A percentile compares a stretch with the other conserved stretches of the same genome.
phyloP scores from a whole-genome alignment of 345 rosid species.

The Pugionium dolabratum region DNA sequence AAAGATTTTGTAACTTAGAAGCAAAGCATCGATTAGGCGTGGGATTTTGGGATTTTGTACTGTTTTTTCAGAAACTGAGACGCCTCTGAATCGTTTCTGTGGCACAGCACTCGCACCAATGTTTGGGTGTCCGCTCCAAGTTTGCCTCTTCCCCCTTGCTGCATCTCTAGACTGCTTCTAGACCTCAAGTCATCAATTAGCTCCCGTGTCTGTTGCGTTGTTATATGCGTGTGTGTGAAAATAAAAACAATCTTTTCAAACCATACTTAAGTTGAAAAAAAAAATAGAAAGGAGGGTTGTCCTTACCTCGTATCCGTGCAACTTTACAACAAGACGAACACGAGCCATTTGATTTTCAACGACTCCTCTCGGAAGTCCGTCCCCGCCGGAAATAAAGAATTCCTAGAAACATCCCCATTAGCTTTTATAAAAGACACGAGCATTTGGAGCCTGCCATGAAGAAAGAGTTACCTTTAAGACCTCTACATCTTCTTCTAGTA shows the following conservation, averaged over 20 bases:
- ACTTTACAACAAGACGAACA: constrained; percentile 71
- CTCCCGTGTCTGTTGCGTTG: constrained; percentile 69
- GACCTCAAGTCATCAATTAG: constrained; percentile 78
- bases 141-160: constrained; percentile 59
- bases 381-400: constrained; percentile 95
- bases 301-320: constrained; percentile 84
- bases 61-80: constrained; percentile 90
- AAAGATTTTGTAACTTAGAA: no score
- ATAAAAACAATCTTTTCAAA: neutral
- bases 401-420: constrained; percentile 51
- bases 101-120: constrained; percentile 78
- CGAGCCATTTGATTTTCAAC: constrained; percentile 95
- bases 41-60: constrained; percentile 85
- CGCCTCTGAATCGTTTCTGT: constrained; percentile 85
- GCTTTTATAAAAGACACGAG: neutral
- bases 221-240: neutral
- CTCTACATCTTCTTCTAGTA: constrained; percentile 84
- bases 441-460: neutral
- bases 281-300: neutral
- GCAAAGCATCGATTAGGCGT: constrained; percentile 3
- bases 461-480: constrained; percentile 67
- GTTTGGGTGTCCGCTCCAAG: constrained; percentile 82
- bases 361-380: constrained; percentile 95
- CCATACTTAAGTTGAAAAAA: neutral
- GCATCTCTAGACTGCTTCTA: constrained; percentile 58